phyloP scores from a whole-genome alignment of 1,139 yeast genomes.

The Martiniozyma asiatica region DNA sequence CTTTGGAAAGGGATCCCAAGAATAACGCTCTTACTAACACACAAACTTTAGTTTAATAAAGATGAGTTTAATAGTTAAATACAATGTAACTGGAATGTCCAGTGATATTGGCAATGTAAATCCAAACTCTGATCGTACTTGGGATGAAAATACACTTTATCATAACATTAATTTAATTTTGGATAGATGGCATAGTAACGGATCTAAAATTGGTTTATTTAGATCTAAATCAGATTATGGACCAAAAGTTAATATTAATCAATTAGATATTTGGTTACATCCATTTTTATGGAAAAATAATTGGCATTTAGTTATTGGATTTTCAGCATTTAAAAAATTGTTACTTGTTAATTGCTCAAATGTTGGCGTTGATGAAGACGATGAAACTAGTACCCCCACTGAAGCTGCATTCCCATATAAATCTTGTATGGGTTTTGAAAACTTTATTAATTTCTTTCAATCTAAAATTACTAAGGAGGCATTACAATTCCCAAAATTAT shows the following conservation, averaged over 20 bases:
- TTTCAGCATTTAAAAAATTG: conserved; percentile 15
- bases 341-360: conserved; percentile 20
- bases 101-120: conserved; percentile 1
- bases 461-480: conserved; percentile 17
- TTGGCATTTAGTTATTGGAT: conserved; percentile 24
- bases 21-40: too few relatives aligned
- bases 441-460: conserved; percentile 17
- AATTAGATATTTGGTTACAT: conserved; percentile 17
- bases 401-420: conserved; percentile 13
- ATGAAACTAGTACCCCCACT: too few relatives aligned
- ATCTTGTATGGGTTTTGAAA: conserved; percentile 14
- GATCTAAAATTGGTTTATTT: conserved; percentile 15
- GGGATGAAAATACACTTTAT: conserved; percentile 20
- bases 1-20: too few relatives aligned
- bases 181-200: conserved; percentile 13
- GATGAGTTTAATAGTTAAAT: conserved; percentile 1
- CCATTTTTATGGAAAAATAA: conserved; percentile 20
- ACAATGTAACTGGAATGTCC: conserved; percentile 3
- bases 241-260: conserved; percentile 11
- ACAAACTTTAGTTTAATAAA: too few relatives aligned
- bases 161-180: conserved; percentile 19
- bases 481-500: conserved; percentile 15
- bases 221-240: conserved; percentile 15
- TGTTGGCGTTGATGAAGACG: too few relatives aligned
- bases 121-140: conserved; percentile 12